Percentiles rank a stretch among this genome's conserved stretches.
These are phyloP conservation scores for Mentha longifolia DNA, from an alignment of 257 asterid genomes.

Conservation along the genomic window DNA sequence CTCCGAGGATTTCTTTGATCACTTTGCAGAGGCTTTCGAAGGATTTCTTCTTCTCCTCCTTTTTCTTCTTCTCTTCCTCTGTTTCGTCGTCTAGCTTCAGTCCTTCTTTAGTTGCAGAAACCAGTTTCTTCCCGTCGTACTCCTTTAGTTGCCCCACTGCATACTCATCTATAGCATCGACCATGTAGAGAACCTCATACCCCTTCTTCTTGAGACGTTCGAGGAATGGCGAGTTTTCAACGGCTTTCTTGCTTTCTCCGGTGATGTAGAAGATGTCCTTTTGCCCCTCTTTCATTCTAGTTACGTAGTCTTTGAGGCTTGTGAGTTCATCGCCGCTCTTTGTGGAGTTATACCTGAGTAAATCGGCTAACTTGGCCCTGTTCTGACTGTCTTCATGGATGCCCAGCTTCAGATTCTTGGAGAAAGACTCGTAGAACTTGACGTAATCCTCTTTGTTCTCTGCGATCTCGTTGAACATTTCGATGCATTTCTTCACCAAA, in stretches of 20 bases:
- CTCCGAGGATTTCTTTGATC: constrained; percentile 46
- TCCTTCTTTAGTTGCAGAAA: constrained; percentile 50
- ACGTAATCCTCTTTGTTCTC: constrained; percentile 51
- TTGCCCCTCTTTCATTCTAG: constrained; percentile 52
- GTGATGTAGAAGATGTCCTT: constrained; percentile 49
- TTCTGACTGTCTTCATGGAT: constrained; percentile 53
- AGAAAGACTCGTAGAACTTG: constrained; percentile 52
- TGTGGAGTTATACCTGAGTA: constrained; percentile 46
- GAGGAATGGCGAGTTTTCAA: constrained; percentile 49
- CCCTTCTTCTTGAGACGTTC: constrained; percentile 52
- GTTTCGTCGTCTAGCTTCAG: constrained; percentile 44
- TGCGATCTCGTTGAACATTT: constrained; percentile 51
- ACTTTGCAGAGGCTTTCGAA: constrained; percentile 48
- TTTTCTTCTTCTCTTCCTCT: constrained; percentile 42
- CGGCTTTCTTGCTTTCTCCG: constrained; percentile 56
- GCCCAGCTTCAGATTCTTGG: constrained; percentile 54
- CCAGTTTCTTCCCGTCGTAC: constrained; percentile 46
- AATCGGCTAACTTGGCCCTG: constrained; percentile 46
- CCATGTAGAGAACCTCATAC: constrained; percentile 49
- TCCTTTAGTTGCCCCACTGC: constrained; percentile 48
- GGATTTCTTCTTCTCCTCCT: constrained; percentile 47
- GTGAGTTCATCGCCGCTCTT: constrained; percentile 52
- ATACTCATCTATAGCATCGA: constrained; percentile 53
- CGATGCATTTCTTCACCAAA: constrained; percentile 54
- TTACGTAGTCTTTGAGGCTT: constrained; percentile 49